These are phyloP conservation scores for Cordyceps javanica DNA, from an alignment of 2,329 filamentous ascomycete genomes.

Conservation along the genomic window DNA sequence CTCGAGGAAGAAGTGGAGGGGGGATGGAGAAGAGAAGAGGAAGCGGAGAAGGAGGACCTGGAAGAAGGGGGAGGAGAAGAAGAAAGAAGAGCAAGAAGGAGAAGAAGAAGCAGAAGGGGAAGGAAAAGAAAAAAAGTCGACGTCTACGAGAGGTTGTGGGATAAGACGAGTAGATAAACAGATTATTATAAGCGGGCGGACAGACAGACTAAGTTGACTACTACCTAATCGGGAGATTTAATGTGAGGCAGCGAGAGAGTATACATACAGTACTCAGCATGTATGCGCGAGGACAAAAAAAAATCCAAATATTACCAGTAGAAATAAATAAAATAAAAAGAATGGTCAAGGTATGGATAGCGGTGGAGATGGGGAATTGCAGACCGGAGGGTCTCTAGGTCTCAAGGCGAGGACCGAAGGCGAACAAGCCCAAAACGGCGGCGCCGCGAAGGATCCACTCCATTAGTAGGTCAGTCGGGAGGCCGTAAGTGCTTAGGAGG, in stretches of 20 bases:
- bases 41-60: not conserved
- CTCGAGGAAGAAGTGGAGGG: not conserved
- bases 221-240: not conserved
- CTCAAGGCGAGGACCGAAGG: not conserved
- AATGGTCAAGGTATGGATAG: not conserved
- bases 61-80: not conserved
- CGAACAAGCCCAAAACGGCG: slow-evolving; percentile 7
- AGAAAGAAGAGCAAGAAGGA: not conserved
- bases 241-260: too few species aligned
- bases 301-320: not conserved
- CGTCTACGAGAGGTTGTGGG: not conserved
- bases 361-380: not conserved
- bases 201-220: not conserved
- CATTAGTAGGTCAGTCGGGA: not conserved
- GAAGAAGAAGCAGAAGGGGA: not conserved
- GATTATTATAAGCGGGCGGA: not conserved
- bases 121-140: not conserved
- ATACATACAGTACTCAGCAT: too few species aligned
- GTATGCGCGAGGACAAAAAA: not conserved
- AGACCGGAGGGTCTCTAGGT: not conserved
- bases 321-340: not conserved
- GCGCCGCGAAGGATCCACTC: not conserved
- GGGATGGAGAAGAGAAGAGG: not conserved
- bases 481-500: too few species aligned
- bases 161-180: slow-evolving; percentile 9